Percentiles rank a stretch among this genome's conserved stretches.
Conservation (phyloP, 2,329 filamentous ascomycete genomes). For the Colletotrichum phormii region DNA sequence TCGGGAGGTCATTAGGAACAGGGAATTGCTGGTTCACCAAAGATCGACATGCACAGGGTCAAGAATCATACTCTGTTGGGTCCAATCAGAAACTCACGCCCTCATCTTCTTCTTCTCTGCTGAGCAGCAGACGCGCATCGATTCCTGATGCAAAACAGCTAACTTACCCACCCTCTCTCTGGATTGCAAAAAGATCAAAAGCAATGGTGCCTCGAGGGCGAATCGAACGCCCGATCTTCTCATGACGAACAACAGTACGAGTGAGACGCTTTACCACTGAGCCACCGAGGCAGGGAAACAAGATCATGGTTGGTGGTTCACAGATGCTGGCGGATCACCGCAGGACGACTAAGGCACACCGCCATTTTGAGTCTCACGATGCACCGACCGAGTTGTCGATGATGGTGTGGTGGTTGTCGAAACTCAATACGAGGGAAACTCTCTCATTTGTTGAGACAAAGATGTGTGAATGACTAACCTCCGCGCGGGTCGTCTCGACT, state of each 20-base stretch:
- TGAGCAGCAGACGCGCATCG: too few species aligned
- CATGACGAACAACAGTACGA: conserved; percentile 18
- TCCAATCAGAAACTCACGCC: too few species aligned
- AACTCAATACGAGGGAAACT: neutral
- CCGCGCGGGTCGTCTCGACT: conserved; percentile 20
- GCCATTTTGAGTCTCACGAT: neutral
- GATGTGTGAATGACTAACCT: neutral
- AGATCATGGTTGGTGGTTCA: conserved; percentile 4
- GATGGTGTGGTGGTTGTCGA: neutral
- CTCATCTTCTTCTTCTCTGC: too few species aligned
- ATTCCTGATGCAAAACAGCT: too few species aligned
- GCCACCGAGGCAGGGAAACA: conserved; percentile 7
- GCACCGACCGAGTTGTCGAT: neutral
- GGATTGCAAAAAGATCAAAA: neutral
- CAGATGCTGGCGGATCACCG: neutral
- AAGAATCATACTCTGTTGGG: too few species aligned
- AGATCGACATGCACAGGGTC: too few species aligned
- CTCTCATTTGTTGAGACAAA: neutral
- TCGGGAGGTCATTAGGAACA: too few species aligned
- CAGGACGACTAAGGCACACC: neutral
- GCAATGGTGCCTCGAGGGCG: conserved; percentile 27
- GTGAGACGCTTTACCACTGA: conserved; percentile 35
- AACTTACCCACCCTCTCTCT: too few species aligned
- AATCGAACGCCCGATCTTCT: conserved; percentile 36
- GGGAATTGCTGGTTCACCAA: too few species aligned